phyloP scores from a whole-genome alignment of 1,284 basidiomycete species.

The Ceratobasidium sp. region DNA sequence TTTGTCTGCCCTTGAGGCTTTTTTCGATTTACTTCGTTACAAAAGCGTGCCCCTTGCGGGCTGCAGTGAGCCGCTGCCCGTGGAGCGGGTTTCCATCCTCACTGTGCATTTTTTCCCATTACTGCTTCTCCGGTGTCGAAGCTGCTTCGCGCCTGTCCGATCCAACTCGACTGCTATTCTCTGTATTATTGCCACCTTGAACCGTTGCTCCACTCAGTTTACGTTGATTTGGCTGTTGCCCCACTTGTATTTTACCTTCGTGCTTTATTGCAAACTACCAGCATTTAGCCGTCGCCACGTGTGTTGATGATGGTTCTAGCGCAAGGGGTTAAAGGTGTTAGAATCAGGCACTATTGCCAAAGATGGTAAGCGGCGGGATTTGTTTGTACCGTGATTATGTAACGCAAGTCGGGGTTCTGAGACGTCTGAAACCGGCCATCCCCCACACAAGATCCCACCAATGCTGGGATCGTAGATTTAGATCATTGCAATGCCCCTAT shows the following conservation, averaged over 20 bases:
- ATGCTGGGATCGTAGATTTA: background rate
- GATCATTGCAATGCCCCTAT: background rate
- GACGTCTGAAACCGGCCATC: slow-evolving; percentile 9
- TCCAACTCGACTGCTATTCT: slow-evolving; percentile 44
- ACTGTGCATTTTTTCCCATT: slow-evolving; percentile 4
- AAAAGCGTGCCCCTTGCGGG: slow-evolving; percentile 43
- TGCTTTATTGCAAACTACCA: slow-evolving; percentile 22
- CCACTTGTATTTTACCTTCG: slow-evolving; percentile 40
- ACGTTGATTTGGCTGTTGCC: background rate
- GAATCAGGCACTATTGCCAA: background rate
- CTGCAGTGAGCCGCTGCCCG: slow-evolving; percentile 35
- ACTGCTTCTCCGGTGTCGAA: slow-evolving; percentile 14
- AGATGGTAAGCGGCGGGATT: slow-evolving; percentile 17
- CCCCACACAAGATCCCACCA: background rate
- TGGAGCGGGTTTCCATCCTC: slow-evolving; percentile 39
- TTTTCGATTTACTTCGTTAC: slow-evolving; percentile 36
- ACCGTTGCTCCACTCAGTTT: slow-evolving; percentile 24
- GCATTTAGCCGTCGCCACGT: slow-evolving; percentile 21
- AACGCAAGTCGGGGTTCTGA: background rate
- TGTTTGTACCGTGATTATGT: slow-evolving; percentile 19
- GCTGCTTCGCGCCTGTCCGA: slow-evolving; percentile 13
- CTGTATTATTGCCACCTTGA: slow-evolving; percentile 39
- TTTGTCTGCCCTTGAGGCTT: slow-evolving; percentile 21
- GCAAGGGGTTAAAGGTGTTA: background rate
- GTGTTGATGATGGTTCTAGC: background rate